A percentile compares a stretch with the other conserved stretches of the same genome.
These are phyloP conservation scores for Thinopyrum obtusiflorum DNA, from an alignment of 202 grass and related monocot genomes.

Conservation along the genomic window DNA sequence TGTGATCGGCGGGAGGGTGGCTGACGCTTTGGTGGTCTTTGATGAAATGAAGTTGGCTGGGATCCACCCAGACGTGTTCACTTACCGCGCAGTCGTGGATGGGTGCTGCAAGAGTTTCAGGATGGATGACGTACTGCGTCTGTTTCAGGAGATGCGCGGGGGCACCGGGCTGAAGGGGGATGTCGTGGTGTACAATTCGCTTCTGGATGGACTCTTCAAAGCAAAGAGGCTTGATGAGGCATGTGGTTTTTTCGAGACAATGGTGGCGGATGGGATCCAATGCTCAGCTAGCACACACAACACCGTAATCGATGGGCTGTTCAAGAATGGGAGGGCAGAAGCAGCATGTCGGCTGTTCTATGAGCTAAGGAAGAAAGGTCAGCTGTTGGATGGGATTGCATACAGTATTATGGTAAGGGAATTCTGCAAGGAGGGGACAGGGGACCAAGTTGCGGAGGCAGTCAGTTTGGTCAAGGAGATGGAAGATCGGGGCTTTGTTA, in stretches of 20 bases:
- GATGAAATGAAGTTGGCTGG: conserved; percentile 69
- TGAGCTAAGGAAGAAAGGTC: conserved; percentile 75
- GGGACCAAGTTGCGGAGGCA: conserved; percentile 63
- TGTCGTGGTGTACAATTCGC: conserved; percentile 68
- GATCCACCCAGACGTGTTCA: conserved; percentile 53
- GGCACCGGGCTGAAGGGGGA: conserved; percentile 40
- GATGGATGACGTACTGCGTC: conserved; percentile 52
- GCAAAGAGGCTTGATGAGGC: conserved; percentile 78
- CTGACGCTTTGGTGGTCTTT: conserved; percentile 52
- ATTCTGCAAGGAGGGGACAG: conserved; percentile 59
- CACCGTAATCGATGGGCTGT: conserved; percentile 79
- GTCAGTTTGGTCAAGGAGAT: conserved; percentile 79
- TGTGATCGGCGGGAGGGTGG: conserved; percentile 45
- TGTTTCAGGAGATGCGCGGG: conserved; percentile 79
- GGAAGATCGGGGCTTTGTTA: conserved; percentile 67
- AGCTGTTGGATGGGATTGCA: conserved; percentile 73
- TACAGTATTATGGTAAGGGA: conserved; percentile 81
- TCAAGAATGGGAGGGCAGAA: conserved; percentile 69
- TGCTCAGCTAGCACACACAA: conserved; percentile 77
- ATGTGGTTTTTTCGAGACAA: conserved; percentile 73
- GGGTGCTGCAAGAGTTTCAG: conserved; percentile 83
- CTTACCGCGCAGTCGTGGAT: conserved; percentile 57
- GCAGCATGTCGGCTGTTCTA: conserved; percentile 70
- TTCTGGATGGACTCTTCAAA: conserved; percentile 82
- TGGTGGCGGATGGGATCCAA: conserved; percentile 67